Evolutionary conservation across 805 yeast genomes (phyloP).

Genomic region (Diddensiella transvaalensis): DNA sequence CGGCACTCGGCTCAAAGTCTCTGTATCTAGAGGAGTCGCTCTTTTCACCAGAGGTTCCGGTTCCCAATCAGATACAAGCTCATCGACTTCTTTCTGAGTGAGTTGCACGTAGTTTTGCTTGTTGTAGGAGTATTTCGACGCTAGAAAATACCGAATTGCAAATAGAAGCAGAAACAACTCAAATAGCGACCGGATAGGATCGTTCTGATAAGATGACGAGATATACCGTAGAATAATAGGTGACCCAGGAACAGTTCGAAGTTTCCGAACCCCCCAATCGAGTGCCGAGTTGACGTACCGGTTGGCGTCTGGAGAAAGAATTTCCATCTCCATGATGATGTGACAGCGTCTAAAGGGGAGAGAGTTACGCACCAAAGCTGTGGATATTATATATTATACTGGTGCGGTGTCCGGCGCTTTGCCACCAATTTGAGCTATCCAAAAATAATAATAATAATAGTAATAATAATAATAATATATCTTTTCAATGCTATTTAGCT

Average conservation of each 20-base stretch:
- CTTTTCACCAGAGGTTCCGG: slow-evolving; percentile 78
- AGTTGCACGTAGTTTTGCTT: slow-evolving; percentile 63
- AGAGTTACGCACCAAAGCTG: too few relatives aligned
- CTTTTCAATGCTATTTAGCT: background rate
- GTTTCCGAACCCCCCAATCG: slow-evolving; percentile 1
- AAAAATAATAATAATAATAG: too few relatives aligned
- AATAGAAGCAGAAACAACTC: slow-evolving; percentile 74
- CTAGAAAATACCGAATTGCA: slow-evolving; percentile 79
- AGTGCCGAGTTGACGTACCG: slow-evolving; percentile 18
- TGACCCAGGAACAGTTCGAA: slow-evolving; percentile 38
- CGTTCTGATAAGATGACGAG: slow-evolving; percentile 82
- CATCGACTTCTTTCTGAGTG: slow-evolving; percentile 62
- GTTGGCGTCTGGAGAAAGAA: slow-evolving; percentile 22
- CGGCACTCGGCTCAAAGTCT: slow-evolving; percentile 66
- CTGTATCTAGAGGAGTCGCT: slow-evolving; percentile 45
- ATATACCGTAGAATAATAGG: slow-evolving; percentile 55
- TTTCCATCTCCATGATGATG: slow-evolving; percentile 18
- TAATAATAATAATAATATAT: background rate
- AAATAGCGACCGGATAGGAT: slow-evolving; percentile 83
- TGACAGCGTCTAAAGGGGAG: too few relatives aligned
- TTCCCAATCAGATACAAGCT: slow-evolving; percentile 83
- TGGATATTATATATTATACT: too few relatives aligned
- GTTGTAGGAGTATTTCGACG: slow-evolving; percentile 70
- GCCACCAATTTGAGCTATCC: too few relatives aligned
- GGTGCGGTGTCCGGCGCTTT: too few relatives aligned